Base-by-base conservation (phyloP, 73 alveolate genomes). In the Symbiodinium natans region DNA sequence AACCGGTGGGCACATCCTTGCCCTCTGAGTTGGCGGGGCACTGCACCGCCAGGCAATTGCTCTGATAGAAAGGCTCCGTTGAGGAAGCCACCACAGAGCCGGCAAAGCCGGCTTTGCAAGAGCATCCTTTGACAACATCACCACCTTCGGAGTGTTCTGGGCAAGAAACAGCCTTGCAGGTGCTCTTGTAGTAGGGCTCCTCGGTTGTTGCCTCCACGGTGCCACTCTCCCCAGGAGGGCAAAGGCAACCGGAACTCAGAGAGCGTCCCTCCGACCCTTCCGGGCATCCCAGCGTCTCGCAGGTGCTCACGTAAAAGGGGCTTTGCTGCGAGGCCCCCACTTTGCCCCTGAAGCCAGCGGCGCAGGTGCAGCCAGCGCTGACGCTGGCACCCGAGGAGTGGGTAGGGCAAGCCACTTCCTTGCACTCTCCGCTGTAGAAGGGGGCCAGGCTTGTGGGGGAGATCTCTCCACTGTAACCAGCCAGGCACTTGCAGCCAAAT, bases 401-500 rank as follows among this genome's bases (percentile, higher is more conserved):
- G 36, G 59, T 39, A 13, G 87, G 87, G 87, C 87, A 80, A 7
- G 56, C 36, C 36, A 38, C 87, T 33, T 36, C 59, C 19, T 21
- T 38, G 87, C 87, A 80, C 56, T 80, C 36, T 38, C 87, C 87
- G 19, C 59, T 80, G 56, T 33, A 80, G 23, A 33, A 80, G n/a
- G 87, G 87, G 4, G 87, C 87, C 54, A 17, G 31, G 34, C 54
- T 80, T 34, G 54, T 80, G 36, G 87, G 87, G 59, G 42, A 38
- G 29, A 80, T 80, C 36, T 80, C 87, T 17, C 87, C 54, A 39
- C 87, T 80, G 87, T 33, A 80, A 10, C 87, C 87, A 17, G 56
- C 87, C 87, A 21, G 48, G 56, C 87, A 80, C 87, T 80, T 80
- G 54, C 87, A 80, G 48, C 87, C 87, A 13, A 80, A 80, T 3